Conservation (phyloP, 176 grass and related monocot genomes). For the Ensete glaucum region DNA sequence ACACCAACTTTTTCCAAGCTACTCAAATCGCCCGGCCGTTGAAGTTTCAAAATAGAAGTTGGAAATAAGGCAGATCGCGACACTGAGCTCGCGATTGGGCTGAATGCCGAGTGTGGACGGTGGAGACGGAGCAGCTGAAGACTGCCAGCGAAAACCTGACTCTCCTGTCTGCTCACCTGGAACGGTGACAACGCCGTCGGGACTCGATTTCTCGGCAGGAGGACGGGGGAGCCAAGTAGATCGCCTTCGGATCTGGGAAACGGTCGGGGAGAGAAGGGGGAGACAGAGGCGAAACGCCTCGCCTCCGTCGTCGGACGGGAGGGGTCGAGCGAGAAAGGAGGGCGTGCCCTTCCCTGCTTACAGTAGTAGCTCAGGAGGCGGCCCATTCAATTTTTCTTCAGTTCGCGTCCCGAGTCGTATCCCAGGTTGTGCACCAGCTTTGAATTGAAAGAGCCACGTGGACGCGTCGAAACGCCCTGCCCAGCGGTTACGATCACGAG, state of each 20-base stretch:
- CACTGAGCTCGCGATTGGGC: not conserved
- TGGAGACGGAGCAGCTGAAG: not conserved
- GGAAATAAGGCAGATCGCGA: not conserved
- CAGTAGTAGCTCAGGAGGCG: not conserved
- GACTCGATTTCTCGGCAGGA: not conserved
- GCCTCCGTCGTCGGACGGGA: not conserved
- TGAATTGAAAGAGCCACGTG: too few species aligned
- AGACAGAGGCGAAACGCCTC: not conserved
- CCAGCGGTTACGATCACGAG: too few species aligned
- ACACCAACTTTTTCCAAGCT: not conserved
- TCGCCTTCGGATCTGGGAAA: not conserved
- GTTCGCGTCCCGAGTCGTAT: too few species aligned
- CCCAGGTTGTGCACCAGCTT: too few species aligned
- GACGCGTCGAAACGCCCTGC: too few species aligned
- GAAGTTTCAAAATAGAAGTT: not conserved
- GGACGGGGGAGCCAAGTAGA: not conserved
- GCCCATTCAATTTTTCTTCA: not conserved
- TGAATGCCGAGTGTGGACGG: not conserved
- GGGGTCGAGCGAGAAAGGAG: not conserved
- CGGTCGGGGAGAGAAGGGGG: not conserved
- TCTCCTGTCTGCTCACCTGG: too few species aligned
- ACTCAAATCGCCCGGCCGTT: not conserved
- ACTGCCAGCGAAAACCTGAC: not conserved
- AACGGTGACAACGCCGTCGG: not conserved
- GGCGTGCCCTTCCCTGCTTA: not conserved